Evolutionary conservation across 345 rosid species (phyloP).

Genomic region (Melaleuca quinquenervia): DNA sequence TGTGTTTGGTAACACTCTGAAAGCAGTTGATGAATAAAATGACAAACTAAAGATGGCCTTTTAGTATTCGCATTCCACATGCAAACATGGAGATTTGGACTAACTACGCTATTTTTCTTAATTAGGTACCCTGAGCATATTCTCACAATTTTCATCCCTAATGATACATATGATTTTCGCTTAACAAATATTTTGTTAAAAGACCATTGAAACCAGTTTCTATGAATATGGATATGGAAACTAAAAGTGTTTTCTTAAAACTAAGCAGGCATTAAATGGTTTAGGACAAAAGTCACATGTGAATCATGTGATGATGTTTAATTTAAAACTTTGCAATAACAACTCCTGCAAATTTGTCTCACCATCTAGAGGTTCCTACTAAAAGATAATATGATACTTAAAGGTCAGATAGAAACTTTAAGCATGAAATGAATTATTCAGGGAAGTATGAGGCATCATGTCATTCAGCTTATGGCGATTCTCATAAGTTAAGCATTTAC

Average conservation of each 20-base stretch:
- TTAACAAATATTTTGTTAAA: neutral
- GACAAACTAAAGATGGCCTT: neutral
- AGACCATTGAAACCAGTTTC: neutral
- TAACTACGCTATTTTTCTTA: fast-evolving
- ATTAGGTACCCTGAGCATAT: neutral
- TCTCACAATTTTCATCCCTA: neutral
- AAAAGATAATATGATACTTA: neutral
- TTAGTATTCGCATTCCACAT: neutral
- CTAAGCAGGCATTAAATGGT: neutral
- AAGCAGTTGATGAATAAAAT: neutral
- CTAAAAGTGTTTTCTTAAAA: neutral
- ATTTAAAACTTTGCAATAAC: neutral
- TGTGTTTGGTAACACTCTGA: neutral
- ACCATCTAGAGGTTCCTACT: neutral
- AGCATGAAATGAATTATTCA: neutral
- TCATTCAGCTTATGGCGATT: neutral
- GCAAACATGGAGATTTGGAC: neutral
- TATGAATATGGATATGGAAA: neutral
- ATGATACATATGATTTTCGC: neutral
- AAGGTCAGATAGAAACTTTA: neutral
- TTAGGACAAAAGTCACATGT: neutral
- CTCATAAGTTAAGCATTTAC: neutral
- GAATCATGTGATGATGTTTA: neutral
- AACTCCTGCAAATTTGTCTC: neutral
- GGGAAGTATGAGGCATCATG: neutral